phyloP scores from a whole-genome alignment of 2,329 filamentous ascomycete genomes.

The Monosporascus cannonballus region DNA sequence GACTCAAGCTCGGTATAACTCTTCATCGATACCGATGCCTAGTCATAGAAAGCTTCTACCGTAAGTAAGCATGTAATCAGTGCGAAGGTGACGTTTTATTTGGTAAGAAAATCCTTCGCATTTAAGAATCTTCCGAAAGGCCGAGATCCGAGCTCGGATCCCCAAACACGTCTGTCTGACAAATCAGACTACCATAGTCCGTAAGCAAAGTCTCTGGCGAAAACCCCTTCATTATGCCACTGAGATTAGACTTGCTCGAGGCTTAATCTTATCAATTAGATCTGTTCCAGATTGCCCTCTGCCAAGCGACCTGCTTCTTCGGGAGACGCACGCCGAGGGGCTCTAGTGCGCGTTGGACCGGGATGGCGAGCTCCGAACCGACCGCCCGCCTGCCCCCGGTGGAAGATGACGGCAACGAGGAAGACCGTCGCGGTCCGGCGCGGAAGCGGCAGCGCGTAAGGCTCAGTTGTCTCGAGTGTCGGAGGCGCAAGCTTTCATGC shows the following conservation, averaged over 20 bases:
- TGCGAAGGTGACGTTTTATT: too few relatives aligned
- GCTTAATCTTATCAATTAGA: conserved; percentile 20
- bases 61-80: too few relatives aligned
- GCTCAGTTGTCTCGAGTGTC: conserved; percentile 55
- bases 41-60: too few relatives aligned
- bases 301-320: conserved; percentile 5
- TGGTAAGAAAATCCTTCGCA: neutral
- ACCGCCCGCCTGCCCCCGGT: conserved; percentile 11
- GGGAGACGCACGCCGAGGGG: too few relatives aligned
- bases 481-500: conserved; percentile 55
- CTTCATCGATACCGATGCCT: too few relatives aligned
- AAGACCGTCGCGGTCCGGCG: conserved; percentile 29
- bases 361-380: neutral
- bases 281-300: conserved; percentile 4
- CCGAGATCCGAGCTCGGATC: conserved; percentile 1
- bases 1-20: too few relatives aligned
- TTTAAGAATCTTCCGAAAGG: neutral
- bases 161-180: neutral
- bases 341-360: too few relatives aligned
- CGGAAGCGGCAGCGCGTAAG: conserved; percentile 55
- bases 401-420: conserved; percentile 22
- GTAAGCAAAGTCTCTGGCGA: neutral
- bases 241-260: conserved; percentile 4
- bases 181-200: neutral
- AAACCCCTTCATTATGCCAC: neutral